Evolutionary conservation across 1,139 yeast genomes (phyloP), one percentile per base, ranked within the genome.

Genomic region (Yamadazyma triangularis): DNA sequence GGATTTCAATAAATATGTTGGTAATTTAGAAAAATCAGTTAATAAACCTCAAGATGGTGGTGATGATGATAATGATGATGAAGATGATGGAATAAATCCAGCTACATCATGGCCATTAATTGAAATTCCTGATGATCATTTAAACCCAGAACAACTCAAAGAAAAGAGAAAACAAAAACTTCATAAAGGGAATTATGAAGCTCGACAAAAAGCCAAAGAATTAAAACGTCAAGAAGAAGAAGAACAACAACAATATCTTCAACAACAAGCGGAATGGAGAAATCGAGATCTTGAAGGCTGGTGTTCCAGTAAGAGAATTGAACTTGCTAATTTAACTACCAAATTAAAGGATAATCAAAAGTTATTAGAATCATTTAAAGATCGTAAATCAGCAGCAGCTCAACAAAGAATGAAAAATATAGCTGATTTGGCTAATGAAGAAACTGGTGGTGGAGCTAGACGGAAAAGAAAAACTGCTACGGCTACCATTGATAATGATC

Each of bases 381-480:
- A 89, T 58, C 70, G 97, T 44, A 88, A 88, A 54, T 87, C 96
- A 4, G 77, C 76, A 38, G 96, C 96, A 13, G 88, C 95, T 2
- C 97, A 89, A 58, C 77, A 81, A 57, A 68, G 97, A 47, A 89
- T 91, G 97, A 87, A 84, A 52, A 83, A 78, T 41, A 79, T 91
- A 33, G 95, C 97, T 0, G 83, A 84, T 12, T 68, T 91, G 39
- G 96, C 96, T 1, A 77, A 84, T 34, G 95, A 86, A 44, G 78
- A 76, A 46, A 53, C 49, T 20, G 73, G 70, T 4, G 60, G 68
- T 1, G 55, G 55, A 13, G 52, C 64, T 4, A 53, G 71, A 35
- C 64, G 62, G 37, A 70, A 82, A 48, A 72, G 77, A 38, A 68
- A 82, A 42, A 73, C 69, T 34, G 69, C 59, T 4, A 70, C 66